These are phyloP conservation scores for Epichloe brachyelytri DNA, from an alignment of 2,329 filamentous ascomycete genomes.

Conservation along the genomic window DNA sequence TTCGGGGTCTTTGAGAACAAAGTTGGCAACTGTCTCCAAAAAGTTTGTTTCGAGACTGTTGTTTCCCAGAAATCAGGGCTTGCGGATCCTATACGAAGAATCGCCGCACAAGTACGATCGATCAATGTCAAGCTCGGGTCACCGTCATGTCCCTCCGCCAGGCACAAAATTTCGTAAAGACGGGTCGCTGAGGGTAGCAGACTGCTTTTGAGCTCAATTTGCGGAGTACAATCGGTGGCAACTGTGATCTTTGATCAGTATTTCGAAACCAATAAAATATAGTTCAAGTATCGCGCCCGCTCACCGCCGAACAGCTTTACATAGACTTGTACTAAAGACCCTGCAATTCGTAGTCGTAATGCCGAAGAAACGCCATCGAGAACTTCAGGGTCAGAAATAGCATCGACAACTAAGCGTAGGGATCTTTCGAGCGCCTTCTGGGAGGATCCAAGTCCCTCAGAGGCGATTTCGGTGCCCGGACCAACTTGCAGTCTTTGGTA, in stretches of 20 bases:
- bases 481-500: slow-evolving; percentile 17
- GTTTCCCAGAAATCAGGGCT: slow-evolving; percentile 18
- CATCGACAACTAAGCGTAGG: slow-evolving; percentile 43
- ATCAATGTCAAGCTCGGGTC: slow-evolving; percentile 16
- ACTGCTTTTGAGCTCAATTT: slow-evolving; percentile 3
- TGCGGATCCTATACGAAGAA: slow-evolving; percentile 17
- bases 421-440: slow-evolving; percentile 23
- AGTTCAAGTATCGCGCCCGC: background rate
- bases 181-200: slow-evolving; percentile 6
- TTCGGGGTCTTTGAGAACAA: slow-evolving; percentile 18
- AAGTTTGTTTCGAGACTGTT: slow-evolving; percentile 12
- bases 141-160: slow-evolving; percentile 11
- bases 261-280: background rate
- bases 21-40: slow-evolving; percentile 9
- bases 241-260: background rate
- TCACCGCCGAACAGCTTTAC: slow-evolving; percentile 16
- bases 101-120: slow-evolving; percentile 14
- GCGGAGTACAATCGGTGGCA: background rate
- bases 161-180: slow-evolving; percentile 14
- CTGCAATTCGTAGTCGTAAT: slow-evolving; percentile 16
- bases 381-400: slow-evolving; percentile 45
- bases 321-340: slow-evolving; percentile 16
- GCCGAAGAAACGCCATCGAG: slow-evolving; percentile 21
- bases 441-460: slow-evolving; percentile 4
- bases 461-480: slow-evolving; percentile 1